Evolutionary conservation across 2,329 filamentous ascomycete genomes (phyloP).

Genomic region (Botrytis aclada): DNA sequence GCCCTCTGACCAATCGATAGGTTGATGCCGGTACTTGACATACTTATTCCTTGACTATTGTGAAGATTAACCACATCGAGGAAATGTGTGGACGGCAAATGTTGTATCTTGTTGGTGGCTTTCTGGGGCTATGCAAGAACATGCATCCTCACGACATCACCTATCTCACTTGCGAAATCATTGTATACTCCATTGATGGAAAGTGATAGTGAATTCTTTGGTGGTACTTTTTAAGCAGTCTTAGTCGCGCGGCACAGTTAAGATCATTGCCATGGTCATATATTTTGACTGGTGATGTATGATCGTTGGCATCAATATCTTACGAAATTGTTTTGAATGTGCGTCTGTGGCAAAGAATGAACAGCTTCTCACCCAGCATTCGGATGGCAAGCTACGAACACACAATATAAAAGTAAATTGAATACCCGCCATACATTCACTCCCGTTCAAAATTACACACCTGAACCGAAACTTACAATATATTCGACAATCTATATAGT

Average conservation of each 20-base stretch:
- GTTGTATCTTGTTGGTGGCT: constrained; percentile 7
- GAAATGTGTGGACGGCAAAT: not conserved
- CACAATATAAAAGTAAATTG: not conserved
- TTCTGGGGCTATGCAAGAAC: not conserved
- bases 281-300: not conserved
- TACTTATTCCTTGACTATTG: not conserved
- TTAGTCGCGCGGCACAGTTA: constrained; percentile 1
- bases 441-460: not conserved
- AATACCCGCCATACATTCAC: too few relatives aligned
- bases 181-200: not conserved
- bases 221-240: not conserved
- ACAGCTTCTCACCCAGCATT: not conserved
- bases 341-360: not conserved
- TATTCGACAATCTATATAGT: not conserved
- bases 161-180: not conserved
- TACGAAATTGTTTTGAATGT: not conserved
- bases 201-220: not conserved
- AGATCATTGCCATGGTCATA: not conserved
- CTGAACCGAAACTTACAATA: not conserved
- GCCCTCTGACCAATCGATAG: not conserved
- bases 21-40: not conserved
- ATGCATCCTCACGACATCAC: not conserved
- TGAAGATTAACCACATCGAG: not conserved
- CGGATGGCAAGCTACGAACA: not conserved
- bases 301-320: not conserved